These are phyloP conservation scores for Phialophora verrucosa DNA, from an alignment of 2,329 filamentous ascomycete species.

Conservation along the genomic window DNA sequence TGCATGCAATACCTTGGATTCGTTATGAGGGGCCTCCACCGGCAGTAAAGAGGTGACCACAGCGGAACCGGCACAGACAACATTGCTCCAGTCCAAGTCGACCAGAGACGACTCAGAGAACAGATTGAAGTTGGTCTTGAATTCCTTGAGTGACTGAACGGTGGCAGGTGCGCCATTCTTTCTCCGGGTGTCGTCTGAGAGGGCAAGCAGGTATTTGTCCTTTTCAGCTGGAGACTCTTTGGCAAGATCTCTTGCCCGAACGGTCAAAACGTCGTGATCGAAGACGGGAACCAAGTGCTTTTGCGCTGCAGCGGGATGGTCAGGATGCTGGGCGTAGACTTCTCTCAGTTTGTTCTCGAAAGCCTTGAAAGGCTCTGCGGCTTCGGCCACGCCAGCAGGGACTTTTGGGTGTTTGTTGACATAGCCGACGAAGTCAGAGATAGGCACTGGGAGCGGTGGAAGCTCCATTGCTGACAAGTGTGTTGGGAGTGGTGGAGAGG, in stretches of 20 bases:
- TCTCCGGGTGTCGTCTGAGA: constrained; percentile 62
- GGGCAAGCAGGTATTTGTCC: constrained; percentile 46
- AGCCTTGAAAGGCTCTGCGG: constrained; percentile 46
- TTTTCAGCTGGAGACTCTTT: constrained; percentile 42
- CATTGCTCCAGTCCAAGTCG: constrained; percentile 81
- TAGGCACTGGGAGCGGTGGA: constrained; percentile 29
- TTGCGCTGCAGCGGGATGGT: constrained; percentile 42
- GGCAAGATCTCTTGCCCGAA: constrained; percentile 45
- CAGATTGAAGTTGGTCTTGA: constrained; percentile 77
- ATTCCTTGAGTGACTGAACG: constrained; percentile 70
- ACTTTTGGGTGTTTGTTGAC: constrained; percentile 39
- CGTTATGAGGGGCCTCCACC: constrained; percentile 65
- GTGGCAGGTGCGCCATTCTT: constrained; percentile 68
- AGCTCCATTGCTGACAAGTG: constrained; percentile 25
- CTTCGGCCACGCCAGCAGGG: constrained; percentile 40
- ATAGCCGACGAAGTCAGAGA: constrained; percentile 31
- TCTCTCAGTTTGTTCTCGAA: constrained; percentile 47
- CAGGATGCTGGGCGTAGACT: constrained; percentile 49
- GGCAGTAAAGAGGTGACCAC: constrained; percentile 80
- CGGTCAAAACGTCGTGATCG: constrained; percentile 38
- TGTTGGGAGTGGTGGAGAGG: background rate
- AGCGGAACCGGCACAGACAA: constrained; percentile 79
- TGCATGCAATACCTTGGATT: constrained; percentile 57
- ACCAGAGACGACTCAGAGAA: constrained; percentile 79
- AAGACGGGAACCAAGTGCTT: constrained; percentile 47